Conservation (phyloP, 2,329 filamentous ascomycete species). For the Lachnellula occidentalis region DNA sequence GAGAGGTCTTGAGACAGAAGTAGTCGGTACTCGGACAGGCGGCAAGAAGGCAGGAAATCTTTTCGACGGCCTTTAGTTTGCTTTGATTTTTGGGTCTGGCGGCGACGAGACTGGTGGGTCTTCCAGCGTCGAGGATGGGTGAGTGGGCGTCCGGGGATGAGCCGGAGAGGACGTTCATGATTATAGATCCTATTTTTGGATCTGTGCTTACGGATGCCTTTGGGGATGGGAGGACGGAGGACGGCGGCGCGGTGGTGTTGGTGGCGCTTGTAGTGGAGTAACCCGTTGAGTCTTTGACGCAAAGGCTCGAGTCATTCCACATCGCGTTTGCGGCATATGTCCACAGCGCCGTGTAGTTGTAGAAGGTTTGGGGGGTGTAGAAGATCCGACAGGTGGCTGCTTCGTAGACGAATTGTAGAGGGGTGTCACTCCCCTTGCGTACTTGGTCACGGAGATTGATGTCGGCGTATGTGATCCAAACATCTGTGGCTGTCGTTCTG, state of each 20-base stretch:
- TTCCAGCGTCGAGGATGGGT: not conserved
- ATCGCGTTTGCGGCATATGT: constrained; percentile 33
- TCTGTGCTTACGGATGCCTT: not conserved
- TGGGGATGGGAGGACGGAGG: not conserved
- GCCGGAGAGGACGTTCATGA: not conserved
- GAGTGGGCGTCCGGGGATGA: not conserved
- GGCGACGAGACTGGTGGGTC: not conserved
- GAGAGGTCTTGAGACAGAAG: not conserved
- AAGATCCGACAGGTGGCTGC: constrained; percentile 54
- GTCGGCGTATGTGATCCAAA: constrained; percentile 28
- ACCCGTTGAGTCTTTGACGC: constrained; percentile 14
- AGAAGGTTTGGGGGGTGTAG: constrained; percentile 46
- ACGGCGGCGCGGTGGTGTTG: not conserved
- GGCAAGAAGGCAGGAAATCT: not conserved
- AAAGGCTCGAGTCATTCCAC: constrained; percentile 31
- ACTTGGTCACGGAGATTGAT: constrained; percentile 39
- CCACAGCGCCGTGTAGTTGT: constrained; percentile 46
- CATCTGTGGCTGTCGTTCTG: constrained; percentile 9
- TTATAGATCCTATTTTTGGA: not conserved
- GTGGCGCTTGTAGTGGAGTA: not conserved
- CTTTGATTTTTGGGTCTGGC: not conserved
- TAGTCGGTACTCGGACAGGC: not conserved
- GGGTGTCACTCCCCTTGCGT: constrained; percentile 29
- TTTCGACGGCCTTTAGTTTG: not conserved
- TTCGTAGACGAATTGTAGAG: constrained; percentile 55